Evolutionary conservation across 352 stramenopile genomes (phyloP), one percentile per base, ranked within the genome.

Genomic region (Pythium dissotocum): DNA sequence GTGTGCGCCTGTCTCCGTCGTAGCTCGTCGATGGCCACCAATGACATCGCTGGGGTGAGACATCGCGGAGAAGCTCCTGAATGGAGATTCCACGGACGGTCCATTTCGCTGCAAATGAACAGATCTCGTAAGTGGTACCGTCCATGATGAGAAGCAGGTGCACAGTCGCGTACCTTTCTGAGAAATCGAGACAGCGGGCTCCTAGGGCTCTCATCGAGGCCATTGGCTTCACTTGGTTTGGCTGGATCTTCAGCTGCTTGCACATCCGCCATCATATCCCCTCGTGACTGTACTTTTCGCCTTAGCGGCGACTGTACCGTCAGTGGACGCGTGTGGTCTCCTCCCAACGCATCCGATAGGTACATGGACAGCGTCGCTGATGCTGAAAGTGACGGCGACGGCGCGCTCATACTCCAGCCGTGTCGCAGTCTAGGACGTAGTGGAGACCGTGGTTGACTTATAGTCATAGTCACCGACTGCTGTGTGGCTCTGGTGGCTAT

Each of bases 121-220:
- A 28, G 5, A 51, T 51, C 18, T 51, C 42, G 4, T 51, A 9
- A 21, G 1, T 49, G 30, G 6, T 42, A 13, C 48, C 14, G 56
- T 26, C 21, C 6, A 2, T 1, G 33, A 13, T 46, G 38, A 18
- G 38, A 13, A n/a, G 13, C 9, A 40, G 35, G 35, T 40, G 26
- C 52, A 6, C 46, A 65, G 8, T 24, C 24, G 2, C 72, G 36
- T 65, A 77, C 77, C 63, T 85, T 73, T n/a, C 67, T 77, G 24
- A 75, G 68, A 28, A 88, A 84, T 2, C 79, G 71, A 36, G 79
- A 85, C 21, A 85, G 57, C 6, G 79, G 79, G 14, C 77, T 85
- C 42, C 76, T 65, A 28, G 70, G 65, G 6, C 35, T 33, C 7
- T 32, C 28, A n/a, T 18, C 13, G 62, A 58, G 46, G 30, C 40